Base-by-base conservation (phyloP, 1,139 yeast species). In the Keqinozyma sinolaborantium region DNA sequence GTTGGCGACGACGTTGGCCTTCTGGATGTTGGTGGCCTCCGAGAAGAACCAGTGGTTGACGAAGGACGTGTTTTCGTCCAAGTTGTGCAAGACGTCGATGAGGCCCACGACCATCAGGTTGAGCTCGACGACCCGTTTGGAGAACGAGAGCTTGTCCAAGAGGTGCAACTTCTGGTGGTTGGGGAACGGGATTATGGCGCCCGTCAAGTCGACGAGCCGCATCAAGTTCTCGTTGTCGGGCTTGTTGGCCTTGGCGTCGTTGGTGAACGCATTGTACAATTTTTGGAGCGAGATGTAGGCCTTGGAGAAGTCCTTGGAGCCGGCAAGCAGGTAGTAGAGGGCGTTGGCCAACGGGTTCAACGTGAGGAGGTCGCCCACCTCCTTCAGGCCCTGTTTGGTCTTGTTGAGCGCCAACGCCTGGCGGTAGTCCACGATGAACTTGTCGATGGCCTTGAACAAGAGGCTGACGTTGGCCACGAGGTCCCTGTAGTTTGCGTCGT, bases 341-440 rank as follows among this genome's bases (percentile, higher is more conserved):
- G 81, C 69, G 41, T 73, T 74, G 0, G 86, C 79, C 32, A 81
- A 53, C 0, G 88, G 90, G 13, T 81, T 73, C 24, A 80, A 57
- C 2, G 76, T 61, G 23, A 78, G 51, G 11, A 79, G 56, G 36
- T 70, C 66, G 7, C 51, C 34, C 3, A 28, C 16, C 5, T 38
- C 35, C 9, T 38, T 34, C 26, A 36, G 39, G 8, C 31, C 31
- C 28, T 29, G 36, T 5, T 28, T 34, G 15, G 30, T 26, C 26
- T 44, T 39, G 12, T 36, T 38, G 27, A 39, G 38, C 9, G 40
- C 41, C 23, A 58, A 42, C 4, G 59, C 53, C 26, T 47, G 45
- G 5, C 68, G 53, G 44, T 73, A 76, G 18, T 61, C 66, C 5
- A 51, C 53, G 13, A 72, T 47, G 41, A 77, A 77, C 10, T 44